Percentiles rank a stretch among this genome's conserved stretches.
Evolutionary conservation across 352 stramenopile species (phyloP).

Genomic region (Pythium dissimile): DNA sequence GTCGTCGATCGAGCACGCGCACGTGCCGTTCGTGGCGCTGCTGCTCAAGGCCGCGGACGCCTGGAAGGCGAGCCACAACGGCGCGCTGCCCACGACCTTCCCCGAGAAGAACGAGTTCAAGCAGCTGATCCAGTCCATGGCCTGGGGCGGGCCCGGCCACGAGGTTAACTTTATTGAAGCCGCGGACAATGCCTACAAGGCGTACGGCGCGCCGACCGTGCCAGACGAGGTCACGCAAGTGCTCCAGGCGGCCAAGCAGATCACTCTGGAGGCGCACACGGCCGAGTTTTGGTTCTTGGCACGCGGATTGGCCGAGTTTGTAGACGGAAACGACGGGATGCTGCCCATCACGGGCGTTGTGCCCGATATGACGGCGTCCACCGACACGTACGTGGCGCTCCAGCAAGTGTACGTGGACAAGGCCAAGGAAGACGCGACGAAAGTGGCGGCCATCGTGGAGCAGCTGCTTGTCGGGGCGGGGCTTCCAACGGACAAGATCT

Average conservation of each 20-base stretch:
- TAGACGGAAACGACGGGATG: conserved; percentile 55
- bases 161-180: conserved; percentile 97
- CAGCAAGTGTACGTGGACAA: conserved; percentile 93
- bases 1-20: conserved; percentile 82
- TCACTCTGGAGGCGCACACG: conserved; percentile 38
- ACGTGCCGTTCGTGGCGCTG: conserved; percentile 94
- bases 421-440: conserved; percentile 66
- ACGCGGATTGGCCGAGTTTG: conserved; percentile 70
- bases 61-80: conserved; percentile 51
- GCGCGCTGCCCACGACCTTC: conserved; percentile 64
- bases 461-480: conserved; percentile 26
- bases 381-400: conserved; percentile 91
- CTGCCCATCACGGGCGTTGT: conserved; percentile 91
- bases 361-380: conserved; percentile 97
- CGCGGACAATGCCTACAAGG: conserved; percentile 89
- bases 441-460: conserved; percentile 36
- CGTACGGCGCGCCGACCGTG: conserved; percentile 81
- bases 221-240: conserved; percentile 78
- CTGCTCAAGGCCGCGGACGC: conserved; percentile 66
- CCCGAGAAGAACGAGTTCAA: conserved; percentile 92
- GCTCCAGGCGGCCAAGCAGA: conserved; percentile 33
- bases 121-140: conserved; percentile 56
- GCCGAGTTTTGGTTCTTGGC: conserved; percentile 83
- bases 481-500: conserved; percentile 33
- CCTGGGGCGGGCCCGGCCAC: conserved; percentile 46